Evolutionary conservation across 331 rosid genomes (phyloP).

Genomic region (Rosa hybrid): DNA sequence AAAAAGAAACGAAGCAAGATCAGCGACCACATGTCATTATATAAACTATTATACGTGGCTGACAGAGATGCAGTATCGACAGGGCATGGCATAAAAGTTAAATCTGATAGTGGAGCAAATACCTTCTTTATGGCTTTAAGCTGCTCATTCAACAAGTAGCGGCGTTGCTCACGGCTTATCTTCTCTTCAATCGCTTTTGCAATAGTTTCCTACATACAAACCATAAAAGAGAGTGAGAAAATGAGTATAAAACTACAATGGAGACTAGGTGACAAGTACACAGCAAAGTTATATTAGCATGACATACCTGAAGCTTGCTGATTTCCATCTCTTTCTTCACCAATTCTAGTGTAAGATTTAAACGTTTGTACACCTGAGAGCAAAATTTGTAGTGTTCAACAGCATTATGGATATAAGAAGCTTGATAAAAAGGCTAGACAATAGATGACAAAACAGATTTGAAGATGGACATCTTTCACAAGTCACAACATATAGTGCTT

Average conservation of each 20-base stretch:
- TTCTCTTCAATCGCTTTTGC: conserved; percentile 99
- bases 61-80: conserved; percentile 13
- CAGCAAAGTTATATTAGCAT: conserved; percentile 8
- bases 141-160: conserved; percentile 91
- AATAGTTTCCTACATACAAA: conserved; percentile 70
- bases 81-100: not conserved
- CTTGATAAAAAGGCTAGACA: conserved; percentile 15
- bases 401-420: conserved; percentile 20
- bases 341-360: conserved; percentile 87
- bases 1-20: conserved; percentile 16
- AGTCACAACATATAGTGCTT: not conserved
- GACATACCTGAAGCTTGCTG: conserved; percentile 86
- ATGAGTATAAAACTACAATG: conserved; percentile 20
- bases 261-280: conserved; percentile 6
- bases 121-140: conserved; percentile 99
- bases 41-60: conserved; percentile 14
- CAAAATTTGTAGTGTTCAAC: conserved; percentile 15
- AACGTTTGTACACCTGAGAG: conserved; percentile 79
- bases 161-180: conserved; percentile 98
- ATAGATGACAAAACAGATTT: not conserved
- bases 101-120: conserved; percentile 6
- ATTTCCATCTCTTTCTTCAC: conserved; percentile 99
- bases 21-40: conserved; percentile 7
- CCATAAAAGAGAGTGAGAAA: conserved; percentile 15
- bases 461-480: conserved; percentile 14